These are phyloP conservation scores for Microbotryomycetes sp. DNA, from an alignment of 1,284 basidiomycete species.

Conservation along the genomic window DNA sequence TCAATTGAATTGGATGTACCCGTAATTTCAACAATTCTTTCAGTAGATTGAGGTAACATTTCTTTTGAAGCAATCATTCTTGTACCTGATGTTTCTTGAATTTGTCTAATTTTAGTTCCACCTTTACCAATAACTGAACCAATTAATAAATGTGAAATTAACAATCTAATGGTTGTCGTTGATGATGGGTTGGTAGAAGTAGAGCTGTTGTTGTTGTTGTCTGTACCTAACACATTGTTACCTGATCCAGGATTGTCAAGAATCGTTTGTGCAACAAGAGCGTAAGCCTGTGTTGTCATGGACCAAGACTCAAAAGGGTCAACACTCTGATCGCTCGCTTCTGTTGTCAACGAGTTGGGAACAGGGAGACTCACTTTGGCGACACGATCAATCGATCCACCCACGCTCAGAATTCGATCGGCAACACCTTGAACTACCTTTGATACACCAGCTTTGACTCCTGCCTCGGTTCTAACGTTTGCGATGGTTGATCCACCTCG, in stretches of 20 bases:
- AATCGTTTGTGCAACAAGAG: slow-evolving; percentile 88
- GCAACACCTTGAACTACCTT: slow-evolving; percentile 96
- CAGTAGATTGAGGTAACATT: slow-evolving; percentile 96
- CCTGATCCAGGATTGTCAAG: slow-evolving; percentile 53
- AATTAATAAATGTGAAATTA: slow-evolving; percentile 99
- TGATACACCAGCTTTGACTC: slow-evolving; percentile 96
- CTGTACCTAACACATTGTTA: slow-evolving; percentile 35
- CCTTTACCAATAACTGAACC: slow-evolving; percentile 99
- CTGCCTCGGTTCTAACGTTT: slow-evolving; percentile 85
- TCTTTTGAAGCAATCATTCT: slow-evolving; percentile 93
- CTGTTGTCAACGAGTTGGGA: neutral
- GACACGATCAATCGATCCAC: slow-evolving; percentile 82
- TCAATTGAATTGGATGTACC: slow-evolving; percentile 99
- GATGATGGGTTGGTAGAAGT: slow-evolving; percentile 92
- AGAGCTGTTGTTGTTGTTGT: no score
- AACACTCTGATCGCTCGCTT: slow-evolving; percentile 1
- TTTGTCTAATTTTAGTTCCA: slow-evolving; percentile 98
- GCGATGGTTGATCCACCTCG: slow-evolving; percentile 96
- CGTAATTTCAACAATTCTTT: slow-evolving; percentile 94
- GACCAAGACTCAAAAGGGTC: slow-evolving; percentile 6
- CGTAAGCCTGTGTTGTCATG: slow-evolving; percentile 65
- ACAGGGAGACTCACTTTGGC: slow-evolving; percentile 56
- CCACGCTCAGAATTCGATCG: slow-evolving; percentile 92
- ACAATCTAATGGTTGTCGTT: slow-evolving; percentile 91
- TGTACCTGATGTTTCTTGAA: slow-evolving; percentile 97